These are phyloP conservation scores for Pseudocercospora fijiensis DNA, from an alignment of 2,329 filamentous ascomycete species.

Conservation along the genomic window DNA sequence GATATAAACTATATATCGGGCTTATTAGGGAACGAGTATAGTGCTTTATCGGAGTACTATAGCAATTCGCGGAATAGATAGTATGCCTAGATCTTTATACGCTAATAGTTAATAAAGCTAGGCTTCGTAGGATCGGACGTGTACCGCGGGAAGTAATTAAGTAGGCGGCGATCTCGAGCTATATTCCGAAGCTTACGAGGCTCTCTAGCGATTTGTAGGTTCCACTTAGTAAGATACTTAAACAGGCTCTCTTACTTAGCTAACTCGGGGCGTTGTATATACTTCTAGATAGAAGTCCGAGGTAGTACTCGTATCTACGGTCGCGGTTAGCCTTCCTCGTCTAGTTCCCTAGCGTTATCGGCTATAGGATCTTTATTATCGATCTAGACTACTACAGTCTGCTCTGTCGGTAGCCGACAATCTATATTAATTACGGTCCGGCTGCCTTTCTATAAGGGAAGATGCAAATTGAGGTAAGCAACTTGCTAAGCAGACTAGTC, in stretches of 20 bases:
- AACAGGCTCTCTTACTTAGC: too few species aligned
- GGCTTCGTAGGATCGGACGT: too few species aligned
- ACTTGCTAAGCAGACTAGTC: background rate
- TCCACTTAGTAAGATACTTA: too few species aligned
- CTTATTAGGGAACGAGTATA: background rate
- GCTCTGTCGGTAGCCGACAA: background rate
- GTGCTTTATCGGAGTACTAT: background rate
- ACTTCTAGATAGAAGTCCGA: too few species aligned
- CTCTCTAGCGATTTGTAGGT: too few species aligned
- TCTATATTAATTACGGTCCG: background rate
- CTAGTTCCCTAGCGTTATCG: too few species aligned
- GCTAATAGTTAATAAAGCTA: too few species aligned
- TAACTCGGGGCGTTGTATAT: too few species aligned
- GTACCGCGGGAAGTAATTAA: background rate
- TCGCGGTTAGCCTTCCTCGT: background rate
- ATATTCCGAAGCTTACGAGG: too few species aligned
- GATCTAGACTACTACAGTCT: background rate
- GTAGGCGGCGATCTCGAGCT: background rate
- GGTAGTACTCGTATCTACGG: too few species aligned
- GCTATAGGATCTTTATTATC: background rate
- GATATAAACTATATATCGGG: background rate
- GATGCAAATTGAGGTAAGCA: background rate
- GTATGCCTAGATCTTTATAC: background rate
- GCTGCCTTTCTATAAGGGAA: background rate
- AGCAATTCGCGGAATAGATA: too few species aligned